Percentiles rank a stretch among this genome's conserved stretches.
Evolutionary conservation across 805 yeast genomes (phyloP).

Genomic region (Yamadazyma sp.): DNA sequence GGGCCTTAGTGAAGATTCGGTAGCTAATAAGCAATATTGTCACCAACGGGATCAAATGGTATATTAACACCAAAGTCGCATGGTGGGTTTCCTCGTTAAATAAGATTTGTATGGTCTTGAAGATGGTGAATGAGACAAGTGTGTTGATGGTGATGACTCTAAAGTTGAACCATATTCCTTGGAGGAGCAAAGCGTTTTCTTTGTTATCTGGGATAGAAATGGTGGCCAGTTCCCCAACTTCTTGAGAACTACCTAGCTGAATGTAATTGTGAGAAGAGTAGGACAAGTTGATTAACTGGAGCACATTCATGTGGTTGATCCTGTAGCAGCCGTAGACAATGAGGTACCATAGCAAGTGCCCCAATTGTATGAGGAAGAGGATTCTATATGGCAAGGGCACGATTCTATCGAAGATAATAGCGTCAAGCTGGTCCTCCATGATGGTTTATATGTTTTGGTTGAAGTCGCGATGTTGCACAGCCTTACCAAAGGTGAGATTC

Average conservation of each 20-base stretch:
- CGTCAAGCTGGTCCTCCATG: constrained; percentile 16
- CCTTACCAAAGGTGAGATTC: background rate
- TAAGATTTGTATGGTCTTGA: constrained; percentile 12
- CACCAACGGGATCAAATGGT: constrained; percentile 33
- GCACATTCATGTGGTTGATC: constrained; percentile 44
- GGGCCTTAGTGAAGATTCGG: constrained; percentile 34
- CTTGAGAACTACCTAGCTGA: constrained; percentile 21
- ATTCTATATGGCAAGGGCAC: constrained; percentile 47
- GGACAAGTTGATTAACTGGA: constrained; percentile 42
- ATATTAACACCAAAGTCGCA: constrained; percentile 12
- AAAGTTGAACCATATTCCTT: constrained; percentile 36
- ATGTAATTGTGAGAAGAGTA: constrained; percentile 39
- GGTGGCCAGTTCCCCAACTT: constrained; percentile 35
- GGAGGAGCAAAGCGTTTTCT: constrained; percentile 32
- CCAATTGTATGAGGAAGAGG: constrained; percentile 47
- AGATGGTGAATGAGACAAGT: constrained; percentile 12
- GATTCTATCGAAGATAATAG: constrained; percentile 25
- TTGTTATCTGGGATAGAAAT: constrained; percentile 26
- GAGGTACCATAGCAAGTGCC: constrained; percentile 54
- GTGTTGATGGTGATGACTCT: constrained; percentile 24
- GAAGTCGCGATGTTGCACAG: constrained; percentile 4
- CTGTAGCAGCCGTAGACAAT: constrained; percentile 40
- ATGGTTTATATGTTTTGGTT: background rate
- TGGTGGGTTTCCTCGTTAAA: constrained; percentile 15
- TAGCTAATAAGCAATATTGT: constrained; percentile 35